Base-by-base conservation (phyloP, 176 grass and related monocot genomes). In the Hsuehochloa calcarea region DNA sequence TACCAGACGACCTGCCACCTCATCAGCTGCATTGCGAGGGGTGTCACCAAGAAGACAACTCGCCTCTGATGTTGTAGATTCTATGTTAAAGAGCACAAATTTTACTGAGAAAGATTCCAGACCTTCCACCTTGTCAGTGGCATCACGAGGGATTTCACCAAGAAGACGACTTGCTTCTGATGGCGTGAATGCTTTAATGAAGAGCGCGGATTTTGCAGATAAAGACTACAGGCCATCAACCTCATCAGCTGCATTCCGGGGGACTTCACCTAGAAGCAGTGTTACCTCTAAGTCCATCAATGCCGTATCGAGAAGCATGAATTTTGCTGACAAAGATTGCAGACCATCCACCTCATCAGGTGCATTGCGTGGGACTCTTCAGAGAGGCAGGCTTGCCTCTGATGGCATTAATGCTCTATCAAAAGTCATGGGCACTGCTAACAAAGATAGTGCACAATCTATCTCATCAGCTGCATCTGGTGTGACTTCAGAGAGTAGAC, bases 231-330 rank as follows among this genome's bases (percentile, higher is more conserved):
- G 75, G 65, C 80, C 89, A 54, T 83, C 80, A 43, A 75, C 60
- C 17, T 80, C 89, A 43, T 68, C 85, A 69, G 50, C 50, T 62
- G 16, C 85, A 69, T 43, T 65, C 69, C 80, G 75, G 68, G 75
- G 85, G 75, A 23, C 63, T 68, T 90, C 89, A 69, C 80, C 75
- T 3, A 87, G 89, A 84, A 87, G 62, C 38, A 84, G 74, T 51
- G 14, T 68, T 80, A 34, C 68, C 60, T 87, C 75, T n/a, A 83
- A 62, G 64, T 65, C 29, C 1, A 16, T 51, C 16, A 43, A 84
- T 75, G 50, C 72, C 52, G 6, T 25, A 70, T 70, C 77, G 15
- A 77, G 70, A 84, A 66, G 59, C 68, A 54, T 80, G 75, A 59
- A 43, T 84, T 63, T 51, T 22, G 23, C 75, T 69, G 85, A 84